Evolutionary conservation across 2,329 filamentous ascomycete species (phyloP).

Genomic region (Talaromyces sp.): DNA sequence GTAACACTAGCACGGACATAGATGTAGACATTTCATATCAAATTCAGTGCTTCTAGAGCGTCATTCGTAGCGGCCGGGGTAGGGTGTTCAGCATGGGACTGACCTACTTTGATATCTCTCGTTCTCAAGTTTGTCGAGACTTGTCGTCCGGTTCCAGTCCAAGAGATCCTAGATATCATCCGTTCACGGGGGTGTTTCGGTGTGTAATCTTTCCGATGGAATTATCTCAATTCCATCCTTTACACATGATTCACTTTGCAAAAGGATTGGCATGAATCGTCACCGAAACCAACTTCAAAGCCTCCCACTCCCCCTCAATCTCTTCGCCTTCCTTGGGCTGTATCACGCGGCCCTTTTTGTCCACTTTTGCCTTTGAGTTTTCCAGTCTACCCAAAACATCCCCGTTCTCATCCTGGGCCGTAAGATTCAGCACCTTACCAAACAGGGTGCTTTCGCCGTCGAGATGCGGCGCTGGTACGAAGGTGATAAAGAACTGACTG

Average conservation of each 20-base stretch:
- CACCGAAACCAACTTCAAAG: slow-evolving; percentile 51
- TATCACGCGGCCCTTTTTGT: slow-evolving; percentile 57
- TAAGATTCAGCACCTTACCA: slow-evolving; percentile 52
- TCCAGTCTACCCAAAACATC: slow-evolving; percentile 49
- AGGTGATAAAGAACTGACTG: slow-evolving; percentile 62
- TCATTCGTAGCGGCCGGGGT: neutral
- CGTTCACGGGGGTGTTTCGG: too few relatives aligned
- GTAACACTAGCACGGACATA: neutral
- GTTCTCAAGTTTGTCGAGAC: neutral
- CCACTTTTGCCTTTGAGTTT: slow-evolving; percentile 56
- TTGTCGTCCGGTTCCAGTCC: neutral
- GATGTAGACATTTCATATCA: neutral
- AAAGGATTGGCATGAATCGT: slow-evolving; percentile 63
- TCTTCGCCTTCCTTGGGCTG: slow-evolving; percentile 38
- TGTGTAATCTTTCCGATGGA: neutral
- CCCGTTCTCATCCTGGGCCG: slow-evolving; percentile 40
- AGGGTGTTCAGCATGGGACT: neutral
- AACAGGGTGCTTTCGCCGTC: slow-evolving; percentile 66
- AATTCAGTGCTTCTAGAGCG: neutral
- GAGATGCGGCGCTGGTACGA: slow-evolving; percentile 58
- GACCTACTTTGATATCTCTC: neutral
- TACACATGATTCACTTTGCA: slow-evolving; percentile 43
- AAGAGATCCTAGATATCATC: neutral
- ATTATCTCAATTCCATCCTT: neutral
- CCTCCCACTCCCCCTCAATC: slow-evolving; percentile 39